Evolutionary conservation across 177 flowering plant species (phyloP).

Genomic region (Vitis hybrid): DNA sequence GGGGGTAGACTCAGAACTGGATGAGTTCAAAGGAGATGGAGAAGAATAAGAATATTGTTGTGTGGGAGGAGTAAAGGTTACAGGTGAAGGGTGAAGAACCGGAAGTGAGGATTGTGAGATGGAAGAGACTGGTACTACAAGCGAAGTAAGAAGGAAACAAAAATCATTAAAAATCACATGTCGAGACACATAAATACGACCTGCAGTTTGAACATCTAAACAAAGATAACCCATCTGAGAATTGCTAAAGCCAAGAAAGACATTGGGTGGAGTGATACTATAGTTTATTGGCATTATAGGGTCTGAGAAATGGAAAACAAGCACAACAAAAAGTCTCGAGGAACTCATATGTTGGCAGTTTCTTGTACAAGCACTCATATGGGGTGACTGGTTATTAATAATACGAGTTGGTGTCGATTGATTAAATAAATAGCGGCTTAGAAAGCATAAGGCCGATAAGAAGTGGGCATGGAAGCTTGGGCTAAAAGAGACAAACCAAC

Average conservation of each 20-base stretch:
- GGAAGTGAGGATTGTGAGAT: not conserved
- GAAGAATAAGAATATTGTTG: not conserved
- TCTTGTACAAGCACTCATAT: not conserved
- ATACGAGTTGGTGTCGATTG: not conserved
- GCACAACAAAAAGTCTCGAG: not conserved
- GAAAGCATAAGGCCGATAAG: not conserved
- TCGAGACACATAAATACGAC: not conserved
- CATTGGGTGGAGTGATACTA: not conserved
- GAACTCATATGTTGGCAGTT: not conserved
- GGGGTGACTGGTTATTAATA: not conserved
- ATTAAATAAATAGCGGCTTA: not conserved
- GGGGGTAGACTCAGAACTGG: too few relatives aligned
- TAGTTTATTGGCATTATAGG: not conserved
- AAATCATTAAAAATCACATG: constrained; percentile 3
- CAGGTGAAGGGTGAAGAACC: not conserved
- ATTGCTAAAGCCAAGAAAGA: not conserved
- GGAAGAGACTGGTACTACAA: not conserved
- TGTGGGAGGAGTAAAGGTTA: not conserved
- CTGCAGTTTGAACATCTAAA: not conserved
- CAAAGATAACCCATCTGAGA: not conserved
- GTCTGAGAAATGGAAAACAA: not conserved
- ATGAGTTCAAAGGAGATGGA: too few relatives aligned
- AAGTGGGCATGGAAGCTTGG: not conserved
- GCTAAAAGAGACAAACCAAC: not conserved
- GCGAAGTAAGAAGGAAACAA: not conserved